Evolutionary conservation across 2,329 filamentous ascomycete species (phyloP), one percentile per base, ranked within the genome.

Genomic region (Boeremia exigua): DNA sequence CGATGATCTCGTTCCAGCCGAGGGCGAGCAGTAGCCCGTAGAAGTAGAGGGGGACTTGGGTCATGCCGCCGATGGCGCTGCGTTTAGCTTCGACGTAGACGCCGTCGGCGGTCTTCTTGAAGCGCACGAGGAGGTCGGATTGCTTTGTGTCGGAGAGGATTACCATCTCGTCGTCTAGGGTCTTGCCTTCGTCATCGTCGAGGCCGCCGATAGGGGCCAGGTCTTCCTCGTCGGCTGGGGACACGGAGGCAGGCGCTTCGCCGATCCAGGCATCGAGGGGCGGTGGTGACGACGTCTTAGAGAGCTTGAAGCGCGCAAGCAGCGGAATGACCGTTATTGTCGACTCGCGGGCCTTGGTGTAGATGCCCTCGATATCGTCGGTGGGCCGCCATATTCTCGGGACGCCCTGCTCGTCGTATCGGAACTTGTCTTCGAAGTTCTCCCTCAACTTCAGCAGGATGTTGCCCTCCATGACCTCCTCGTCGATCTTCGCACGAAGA

Each of bases 391-490:
- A 99, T 76, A 99, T 96, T 56, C 95, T 86, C 5, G 95, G 95
- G 4, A 99, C 95, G 25, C 95, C 95, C 6, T 88, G 87, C 56
- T 97, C 93, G 69, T 99, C 95, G 69, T 99, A 99, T 61, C 95
- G 89, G 84, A 99, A 99, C 78, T 96, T 97, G 80, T 99, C 95
- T 78, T 99, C 95, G 65, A 99, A 99, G 79, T 97, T 98, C 77
- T 99, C 95, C 32, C 95, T 87, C 47, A 99, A 85, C 81, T 99
- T 99, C 65, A 98, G 82, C 30, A 98, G 81, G 49, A 99, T 87
- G 72, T 98, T 99, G 68, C 94, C 94, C 78, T 98, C 95, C 87
- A 96, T 96, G 72, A 97, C 91, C 77, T 99, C 95, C 72, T 99
- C 95, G 32, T 98, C 94, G 59, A 99, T 90, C 80, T 91, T 95